phyloP scores from a whole-genome alignment of 176 grass and related monocot genomes.

The Typha latifolia region DNA sequence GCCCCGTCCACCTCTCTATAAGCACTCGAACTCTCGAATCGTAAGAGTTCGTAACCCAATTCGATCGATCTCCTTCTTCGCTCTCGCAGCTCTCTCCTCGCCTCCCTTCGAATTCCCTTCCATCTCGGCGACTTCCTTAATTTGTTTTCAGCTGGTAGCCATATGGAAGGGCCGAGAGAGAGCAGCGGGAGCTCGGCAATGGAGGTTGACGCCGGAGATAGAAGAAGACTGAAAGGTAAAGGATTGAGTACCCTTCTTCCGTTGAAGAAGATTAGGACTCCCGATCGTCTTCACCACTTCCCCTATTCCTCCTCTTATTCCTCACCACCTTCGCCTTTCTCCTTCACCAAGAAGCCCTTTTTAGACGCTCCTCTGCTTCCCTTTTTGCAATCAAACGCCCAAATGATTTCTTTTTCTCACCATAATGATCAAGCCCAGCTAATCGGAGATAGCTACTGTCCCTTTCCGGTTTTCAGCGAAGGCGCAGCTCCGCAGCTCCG shows the following conservation, averaged over 20 bases:
- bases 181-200: not conserved
- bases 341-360: not conserved
- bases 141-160: too few species aligned
- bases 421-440: not conserved
- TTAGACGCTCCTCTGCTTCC: not conserved
- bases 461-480: not conserved
- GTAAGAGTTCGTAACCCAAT: too few species aligned
- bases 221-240: not conserved
- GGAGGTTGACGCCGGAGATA: not conserved
- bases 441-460: not conserved
- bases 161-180: not conserved
- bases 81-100: too few species aligned
- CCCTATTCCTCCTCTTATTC: not conserved
- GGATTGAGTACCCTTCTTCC: not conserved
- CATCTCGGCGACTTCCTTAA: too few species aligned
- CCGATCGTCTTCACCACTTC: not conserved
- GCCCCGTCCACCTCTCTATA: too few species aligned
- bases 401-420: slow-evolving; percentile 17
- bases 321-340: not conserved
- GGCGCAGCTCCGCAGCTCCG: not conserved
- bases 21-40: too few species aligned
- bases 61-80: too few species aligned
- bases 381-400: not conserved
- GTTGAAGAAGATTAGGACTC: slow-evolving; percentile 19
- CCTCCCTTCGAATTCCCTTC: too few species aligned